A percentile compares a stretch with the other conserved stretches of the same genome.
These are phyloP conservation scores for Aureobasidium zeae DNA, from an alignment of 2,329 filamentous ascomycete species.

Conservation along the genomic window DNA sequence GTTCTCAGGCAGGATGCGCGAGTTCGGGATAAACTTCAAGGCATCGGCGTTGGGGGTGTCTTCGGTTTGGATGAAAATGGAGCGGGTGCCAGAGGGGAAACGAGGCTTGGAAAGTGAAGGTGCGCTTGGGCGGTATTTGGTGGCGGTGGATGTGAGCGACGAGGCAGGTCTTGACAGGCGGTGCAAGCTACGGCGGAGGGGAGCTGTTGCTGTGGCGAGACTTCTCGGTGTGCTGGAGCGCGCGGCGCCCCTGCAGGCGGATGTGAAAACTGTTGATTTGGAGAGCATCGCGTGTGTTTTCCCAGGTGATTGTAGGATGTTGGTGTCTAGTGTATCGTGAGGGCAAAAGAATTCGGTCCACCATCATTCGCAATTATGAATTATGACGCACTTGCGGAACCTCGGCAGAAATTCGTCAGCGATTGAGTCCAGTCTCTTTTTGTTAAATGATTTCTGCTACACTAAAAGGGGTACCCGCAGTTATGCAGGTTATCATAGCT, in stretches of 20 bases:
- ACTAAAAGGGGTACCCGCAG: too few species aligned
- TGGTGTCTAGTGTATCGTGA: too few species aligned
- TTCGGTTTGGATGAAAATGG: slow-evolving; percentile 97
- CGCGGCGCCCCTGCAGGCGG: slow-evolving; percentile 1
- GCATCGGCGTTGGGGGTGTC: slow-evolving; percentile 88
- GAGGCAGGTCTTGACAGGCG: slow-evolving; percentile 10
- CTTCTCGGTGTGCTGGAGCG: slow-evolving; percentile 2
- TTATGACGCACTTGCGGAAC: slow-evolving; percentile 12
- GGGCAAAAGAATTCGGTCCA: too few species aligned
- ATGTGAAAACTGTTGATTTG: slow-evolving; percentile 11
- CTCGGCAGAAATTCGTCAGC: slow-evolving; percentile 11
- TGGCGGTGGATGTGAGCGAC: slow-evolving; percentile 10
- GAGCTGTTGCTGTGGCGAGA: slow-evolving; percentile 11
- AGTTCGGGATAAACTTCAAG: slow-evolving; percentile 84
- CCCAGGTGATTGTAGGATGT: not conserved
- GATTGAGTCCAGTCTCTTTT: too few species aligned
- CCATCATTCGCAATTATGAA: slow-evolving; percentile 9
- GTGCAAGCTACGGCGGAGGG: slow-evolving; percentile 7
- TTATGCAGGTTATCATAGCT: too few species aligned
- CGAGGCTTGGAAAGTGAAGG: not conserved
- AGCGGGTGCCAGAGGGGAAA: slow-evolving; percentile 39
- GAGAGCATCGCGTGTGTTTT: not conserved
- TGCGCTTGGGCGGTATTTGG: slow-evolving; percentile 8
- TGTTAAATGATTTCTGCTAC: too few species aligned
- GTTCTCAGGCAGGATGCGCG: slow-evolving; percentile 66